phyloP scores from a whole-genome alignment of 139 green algal species.

The Edaphochlamys debaryana region DNA sequence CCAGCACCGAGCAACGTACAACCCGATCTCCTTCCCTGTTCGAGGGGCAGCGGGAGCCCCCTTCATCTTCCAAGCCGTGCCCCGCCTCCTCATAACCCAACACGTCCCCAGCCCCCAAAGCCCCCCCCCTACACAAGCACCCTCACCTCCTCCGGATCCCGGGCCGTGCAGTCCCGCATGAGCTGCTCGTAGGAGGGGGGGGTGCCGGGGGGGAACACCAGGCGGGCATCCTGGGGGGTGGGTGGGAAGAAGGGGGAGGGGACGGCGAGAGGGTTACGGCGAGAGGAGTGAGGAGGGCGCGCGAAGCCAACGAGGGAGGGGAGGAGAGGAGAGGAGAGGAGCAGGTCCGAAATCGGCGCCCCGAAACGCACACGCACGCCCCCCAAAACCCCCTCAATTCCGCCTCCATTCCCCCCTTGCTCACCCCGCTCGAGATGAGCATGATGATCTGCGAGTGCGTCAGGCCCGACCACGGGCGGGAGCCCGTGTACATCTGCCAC shows the following conservation, averaged over 20 bases:
- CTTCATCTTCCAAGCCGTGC: too few species aligned
- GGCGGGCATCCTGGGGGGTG: constrained; percentile 40
- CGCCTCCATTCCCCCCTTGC: not conserved
- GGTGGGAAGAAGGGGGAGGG: constrained; percentile 13
- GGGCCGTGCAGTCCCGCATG: constrained; percentile 45
- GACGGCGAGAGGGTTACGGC: too few species aligned
- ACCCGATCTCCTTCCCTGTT: too few species aligned
- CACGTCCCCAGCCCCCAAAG: too few species aligned
- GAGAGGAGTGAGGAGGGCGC: too few species aligned
- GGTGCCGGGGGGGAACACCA: constrained; percentile 43
- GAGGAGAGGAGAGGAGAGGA: not conserved
- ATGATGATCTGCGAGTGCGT: constrained; percentile 54
- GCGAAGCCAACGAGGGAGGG: too few species aligned
- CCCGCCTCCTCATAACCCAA: too few species aligned
- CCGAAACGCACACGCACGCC: not conserved
- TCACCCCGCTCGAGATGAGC: constrained; percentile 32
- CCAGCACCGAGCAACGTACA: too few species aligned
- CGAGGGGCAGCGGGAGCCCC: too few species aligned
- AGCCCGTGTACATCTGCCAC: constrained; percentile 70
- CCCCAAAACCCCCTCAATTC: not conserved
- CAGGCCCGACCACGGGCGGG: constrained; percentile 63
- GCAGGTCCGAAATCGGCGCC: not conserved
- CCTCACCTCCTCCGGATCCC: constrained; percentile 38
- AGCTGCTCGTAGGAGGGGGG: constrained; percentile 41
- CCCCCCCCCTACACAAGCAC: too few species aligned